Evolutionary conservation across 805 yeast genomes (phyloP).

Genomic region (Ogataea henricii): DNA sequence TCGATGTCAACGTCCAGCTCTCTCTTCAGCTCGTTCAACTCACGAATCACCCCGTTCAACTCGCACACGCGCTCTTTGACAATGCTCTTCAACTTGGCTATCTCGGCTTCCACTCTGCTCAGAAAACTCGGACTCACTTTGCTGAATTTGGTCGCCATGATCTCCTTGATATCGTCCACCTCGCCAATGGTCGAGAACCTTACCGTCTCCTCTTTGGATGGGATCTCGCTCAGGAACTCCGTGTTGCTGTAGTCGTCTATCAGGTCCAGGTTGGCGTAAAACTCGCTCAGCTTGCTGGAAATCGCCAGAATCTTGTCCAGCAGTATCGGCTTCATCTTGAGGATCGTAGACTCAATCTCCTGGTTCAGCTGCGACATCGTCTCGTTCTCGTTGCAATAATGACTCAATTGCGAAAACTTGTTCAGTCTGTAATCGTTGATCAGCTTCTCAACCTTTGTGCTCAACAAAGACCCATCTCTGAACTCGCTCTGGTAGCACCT

Average conservation of each 20-base stretch:
- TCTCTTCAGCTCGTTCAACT: slow-evolving; percentile 8
- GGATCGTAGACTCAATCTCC: slow-evolving; percentile 27
- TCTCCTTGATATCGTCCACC: slow-evolving; percentile 28
- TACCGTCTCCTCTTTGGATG: slow-evolving; percentile 28
- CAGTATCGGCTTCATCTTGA: slow-evolving; percentile 29
- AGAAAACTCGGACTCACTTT: slow-evolving; percentile 28
- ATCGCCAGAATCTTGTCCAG: slow-evolving; percentile 26
- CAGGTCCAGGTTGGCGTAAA: slow-evolving; percentile 25
- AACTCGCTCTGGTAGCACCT: slow-evolving; percentile 17
- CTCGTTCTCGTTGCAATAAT: slow-evolving; percentile 25
- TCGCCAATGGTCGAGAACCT: slow-evolving; percentile 17
- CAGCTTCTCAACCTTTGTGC: slow-evolving; percentile 22
- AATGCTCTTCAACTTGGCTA: slow-evolving; percentile 26
- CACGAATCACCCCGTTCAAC: slow-evolving; percentile 15
- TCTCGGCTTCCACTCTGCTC: slow-evolving; percentile 32
- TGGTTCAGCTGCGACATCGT: slow-evolving; percentile 26
- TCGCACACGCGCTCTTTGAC: slow-evolving; percentile 25
- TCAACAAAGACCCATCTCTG: slow-evolving; percentile 18
- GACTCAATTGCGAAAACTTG: slow-evolving; percentile 18
- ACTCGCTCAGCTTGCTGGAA: slow-evolving; percentile 25
- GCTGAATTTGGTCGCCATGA: slow-evolving; percentile 31
- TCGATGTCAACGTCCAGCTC: slow-evolving; percentile 17
- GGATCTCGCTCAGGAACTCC: slow-evolving; percentile 26
- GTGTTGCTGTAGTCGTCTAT: slow-evolving; percentile 23
- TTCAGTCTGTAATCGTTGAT: slow-evolving; percentile 25